Evolutionary conservation across 2,329 filamentous ascomycete species (phyloP).

Genomic region (Fusarium sp.): DNA sequence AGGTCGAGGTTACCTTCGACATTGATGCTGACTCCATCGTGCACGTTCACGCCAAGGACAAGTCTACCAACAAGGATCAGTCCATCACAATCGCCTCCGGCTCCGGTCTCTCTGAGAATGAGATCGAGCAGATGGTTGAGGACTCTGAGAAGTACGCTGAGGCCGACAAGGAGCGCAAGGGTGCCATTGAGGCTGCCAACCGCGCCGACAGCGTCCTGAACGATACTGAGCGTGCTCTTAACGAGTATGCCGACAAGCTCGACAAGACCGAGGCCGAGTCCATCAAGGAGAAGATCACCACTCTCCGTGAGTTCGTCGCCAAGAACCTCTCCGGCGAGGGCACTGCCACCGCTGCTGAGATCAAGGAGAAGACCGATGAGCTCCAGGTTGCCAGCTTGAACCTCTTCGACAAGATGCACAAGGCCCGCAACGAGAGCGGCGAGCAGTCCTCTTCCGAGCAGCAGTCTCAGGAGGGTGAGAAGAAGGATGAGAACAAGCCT

Average conservation of each 20-base stretch:
- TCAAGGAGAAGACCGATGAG: constrained; percentile 99
- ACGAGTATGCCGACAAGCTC: constrained; percentile 94
- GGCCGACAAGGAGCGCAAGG: constrained; percentile 96
- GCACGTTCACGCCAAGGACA: constrained; percentile 98
- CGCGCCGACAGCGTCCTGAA: constrained; percentile 95
- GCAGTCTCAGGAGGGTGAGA: constrained; percentile 74
- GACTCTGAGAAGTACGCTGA: constrained; percentile 98
- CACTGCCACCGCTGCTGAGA: constrained; percentile 85
- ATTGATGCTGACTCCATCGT: constrained; percentile 98
- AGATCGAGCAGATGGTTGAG: constrained; percentile 98
- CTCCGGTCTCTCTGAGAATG: constrained; percentile 92
- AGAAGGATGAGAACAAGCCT: constrained; percentile 80
- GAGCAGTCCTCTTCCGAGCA: constrained; percentile 59
- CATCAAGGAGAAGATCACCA: constrained; percentile 92
- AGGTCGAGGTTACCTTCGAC: constrained; percentile 98
- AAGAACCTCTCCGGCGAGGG: constrained; percentile 96
- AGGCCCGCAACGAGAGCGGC: constrained; percentile 80
- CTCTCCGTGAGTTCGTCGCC: constrained; percentile 88
- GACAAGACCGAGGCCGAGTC: constrained; percentile 95
- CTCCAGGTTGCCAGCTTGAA: constrained; percentile 95
- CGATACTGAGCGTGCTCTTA: constrained; percentile 98
- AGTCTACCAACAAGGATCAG: constrained; percentile 99
- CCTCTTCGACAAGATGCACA: constrained; percentile 99
- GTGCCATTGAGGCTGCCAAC: constrained; percentile 95
- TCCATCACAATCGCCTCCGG: constrained; percentile 98